Evolutionary conservation across 805 yeast genomes (phyloP).

Genomic region (Jamesozyma rosinii): DNA sequence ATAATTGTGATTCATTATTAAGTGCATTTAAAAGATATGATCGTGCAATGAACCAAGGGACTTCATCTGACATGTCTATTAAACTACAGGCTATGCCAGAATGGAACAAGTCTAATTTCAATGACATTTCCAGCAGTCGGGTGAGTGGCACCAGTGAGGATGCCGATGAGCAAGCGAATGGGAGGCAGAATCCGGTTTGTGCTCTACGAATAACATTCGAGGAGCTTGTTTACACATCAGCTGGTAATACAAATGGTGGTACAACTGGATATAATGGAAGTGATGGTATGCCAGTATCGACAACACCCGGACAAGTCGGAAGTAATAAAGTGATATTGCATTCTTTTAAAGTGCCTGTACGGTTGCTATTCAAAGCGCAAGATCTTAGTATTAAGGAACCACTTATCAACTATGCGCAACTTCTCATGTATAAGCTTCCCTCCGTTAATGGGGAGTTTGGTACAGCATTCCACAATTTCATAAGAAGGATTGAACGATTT

Average conservation of each 20-base stretch:
- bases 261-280: constrained; percentile 5
- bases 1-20: constrained; percentile 25
- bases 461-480: constrained; percentile 40
- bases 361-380: constrained; percentile 46
- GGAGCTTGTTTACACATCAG: constrained; percentile 18
- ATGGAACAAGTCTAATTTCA: constrained; percentile 11
- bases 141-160: constrained; percentile 1
- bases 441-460: constrained; percentile 25
- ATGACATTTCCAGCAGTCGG: neutral
- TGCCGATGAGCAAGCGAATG: neutral
- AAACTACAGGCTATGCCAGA: constrained; percentile 24
- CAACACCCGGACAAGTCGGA: constrained; percentile 3
- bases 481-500: constrained; percentile 60
- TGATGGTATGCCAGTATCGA: constrained; percentile 1
- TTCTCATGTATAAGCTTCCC: constrained; percentile 44
- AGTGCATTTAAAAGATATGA: constrained; percentile 28
- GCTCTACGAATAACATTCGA: constrained; percentile 26
- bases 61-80: constrained; percentile 21
- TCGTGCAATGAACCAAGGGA: constrained; percentile 21
- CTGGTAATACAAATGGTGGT: constrained; percentile 5
- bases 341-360: constrained; percentile 62
- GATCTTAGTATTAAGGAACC: constrained; percentile 56
- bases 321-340: constrained; percentile 41
- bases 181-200: constrained; percentile 18
- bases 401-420: constrained; percentile 42